phyloP scores from a whole-genome alignment of 2,329 filamentous ascomycete genomes.

The Calonectria crousiana region DNA sequence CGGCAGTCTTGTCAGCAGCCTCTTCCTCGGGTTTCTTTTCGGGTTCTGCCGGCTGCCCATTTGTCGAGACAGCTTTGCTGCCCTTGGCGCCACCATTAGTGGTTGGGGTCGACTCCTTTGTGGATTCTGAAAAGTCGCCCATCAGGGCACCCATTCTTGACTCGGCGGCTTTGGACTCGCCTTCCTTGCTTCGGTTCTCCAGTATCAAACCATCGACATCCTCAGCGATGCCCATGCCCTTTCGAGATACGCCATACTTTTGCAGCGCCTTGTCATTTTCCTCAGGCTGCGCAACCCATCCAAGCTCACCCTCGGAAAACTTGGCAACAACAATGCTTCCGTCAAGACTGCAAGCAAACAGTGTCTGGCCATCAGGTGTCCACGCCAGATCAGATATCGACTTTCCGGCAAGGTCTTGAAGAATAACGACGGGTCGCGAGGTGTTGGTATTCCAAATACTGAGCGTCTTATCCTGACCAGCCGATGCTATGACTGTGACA shows the following conservation, averaged over 20 bases:
- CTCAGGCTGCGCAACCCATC: constrained; percentile 85
- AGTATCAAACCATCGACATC: constrained; percentile 89
- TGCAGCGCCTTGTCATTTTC: constrained; percentile 94
- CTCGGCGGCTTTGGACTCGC: constrained; percentile 89
- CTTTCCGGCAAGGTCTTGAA: constrained; percentile 89
- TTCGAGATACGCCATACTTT: constrained; percentile 90
- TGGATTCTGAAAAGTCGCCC: constrained; percentile 79
- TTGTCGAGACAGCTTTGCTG: constrained; percentile 53
- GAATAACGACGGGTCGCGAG: constrained; percentile 88
- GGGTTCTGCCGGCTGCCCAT: constrained; percentile 51
- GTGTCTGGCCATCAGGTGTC: constrained; percentile 89
- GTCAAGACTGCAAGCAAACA: constrained; percentile 90
- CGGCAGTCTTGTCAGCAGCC: constrained; percentile 64
- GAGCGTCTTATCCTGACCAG: constrained; percentile 94
- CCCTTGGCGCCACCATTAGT: constrained; percentile 66
- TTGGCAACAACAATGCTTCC: constrained; percentile 85
- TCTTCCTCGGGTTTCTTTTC: constrained; percentile 60
- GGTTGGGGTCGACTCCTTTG: constrained; percentile 61
- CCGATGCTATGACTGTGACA: constrained; percentile 96
- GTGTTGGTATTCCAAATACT: constrained; percentile 99
- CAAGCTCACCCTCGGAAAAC: constrained; percentile 89
- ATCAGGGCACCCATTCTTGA: constrained; percentile 98
- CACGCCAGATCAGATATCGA: constrained; percentile 95
- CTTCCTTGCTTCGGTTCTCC: constrained; percentile 92
- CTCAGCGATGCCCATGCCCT: constrained; percentile 91